Conservation (phyloP, 2,329 filamentous ascomycete species). For the Fusarium algeriense region DNA sequence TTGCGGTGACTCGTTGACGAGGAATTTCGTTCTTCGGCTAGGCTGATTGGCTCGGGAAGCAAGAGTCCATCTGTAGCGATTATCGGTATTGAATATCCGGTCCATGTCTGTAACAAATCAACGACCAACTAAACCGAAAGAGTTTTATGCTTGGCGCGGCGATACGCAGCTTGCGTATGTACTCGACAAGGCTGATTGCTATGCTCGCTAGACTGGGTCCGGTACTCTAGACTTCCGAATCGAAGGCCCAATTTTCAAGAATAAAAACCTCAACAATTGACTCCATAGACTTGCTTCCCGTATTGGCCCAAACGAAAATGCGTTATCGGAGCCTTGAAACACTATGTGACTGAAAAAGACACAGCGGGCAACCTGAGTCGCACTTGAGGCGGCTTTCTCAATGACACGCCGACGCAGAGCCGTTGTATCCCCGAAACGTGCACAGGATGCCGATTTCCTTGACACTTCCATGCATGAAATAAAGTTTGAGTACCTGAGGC, state of each 20-base stretch:
- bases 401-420: conserved; percentile 18
- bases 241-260: conserved; percentile 30
- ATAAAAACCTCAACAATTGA: conserved; percentile 27
- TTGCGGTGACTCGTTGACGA: neutral
- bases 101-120: neutral
- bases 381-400: neutral
- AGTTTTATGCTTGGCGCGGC: conserved; percentile 3
- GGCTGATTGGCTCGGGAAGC: neutral
- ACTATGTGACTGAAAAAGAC: neutral
- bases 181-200: conserved; percentile 30
- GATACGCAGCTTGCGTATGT: conserved; percentile 2
- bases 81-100: neutral
- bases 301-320: neutral
- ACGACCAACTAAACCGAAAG: neutral
- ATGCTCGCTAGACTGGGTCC: conserved; percentile 2
- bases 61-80: neutral
- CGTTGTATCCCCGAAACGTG: conserved; percentile 14
- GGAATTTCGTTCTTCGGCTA: neutral
- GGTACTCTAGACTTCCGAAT: conserved; percentile 19
- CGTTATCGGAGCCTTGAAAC: conserved; percentile 3
- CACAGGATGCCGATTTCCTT: conserved; percentile 5
- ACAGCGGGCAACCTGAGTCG: neutral
- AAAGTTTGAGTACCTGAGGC: conserved; percentile 26
- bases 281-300: conserved; percentile 10
- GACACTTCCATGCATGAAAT: neutral